phyloP scores from a whole-genome alignment of 2,329 filamentous ascomycete species.

The Arthrobotrys iridis region DNA sequence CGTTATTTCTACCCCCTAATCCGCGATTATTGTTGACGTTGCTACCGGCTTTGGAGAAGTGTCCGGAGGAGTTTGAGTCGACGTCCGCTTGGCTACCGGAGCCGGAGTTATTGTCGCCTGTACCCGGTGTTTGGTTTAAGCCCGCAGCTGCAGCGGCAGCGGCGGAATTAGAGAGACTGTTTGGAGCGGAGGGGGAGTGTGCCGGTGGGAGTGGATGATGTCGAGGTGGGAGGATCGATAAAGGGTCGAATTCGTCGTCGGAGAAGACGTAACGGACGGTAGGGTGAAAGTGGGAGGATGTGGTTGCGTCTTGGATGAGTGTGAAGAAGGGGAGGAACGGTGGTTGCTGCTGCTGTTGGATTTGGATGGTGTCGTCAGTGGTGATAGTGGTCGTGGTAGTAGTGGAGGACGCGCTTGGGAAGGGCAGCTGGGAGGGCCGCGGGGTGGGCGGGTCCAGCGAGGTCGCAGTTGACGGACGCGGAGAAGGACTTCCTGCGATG shows the following conservation, averaged over 20 bases:
- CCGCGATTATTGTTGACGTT: slow-evolving; percentile 6
- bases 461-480: slow-evolving; percentile 35
- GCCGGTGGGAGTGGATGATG: slow-evolving; percentile 19
- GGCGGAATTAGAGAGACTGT: slow-evolving; percentile 33
- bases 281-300: slow-evolving; percentile 80
- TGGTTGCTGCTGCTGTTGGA: slow-evolving; percentile 23
- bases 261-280: slow-evolving; percentile 90
- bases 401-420: slow-evolving; percentile 17
- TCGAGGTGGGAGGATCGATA: slow-evolving; percentile 43
- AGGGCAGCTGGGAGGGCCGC: slow-evolving; percentile 46
- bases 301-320: slow-evolving; percentile 79
- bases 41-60: slow-evolving; percentile 55
- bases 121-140: slow-evolving; percentile 5
- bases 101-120: slow-evolving; percentile 33
- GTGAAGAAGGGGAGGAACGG: slow-evolving; percentile 84
- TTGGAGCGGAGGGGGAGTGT: slow-evolving; percentile 18
- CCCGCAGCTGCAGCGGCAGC: background rate
- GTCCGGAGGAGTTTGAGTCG: slow-evolving; percentile 56
- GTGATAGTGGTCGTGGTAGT: slow-evolving; percentile 9
- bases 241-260: slow-evolving; percentile 75
- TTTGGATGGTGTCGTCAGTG: background rate
- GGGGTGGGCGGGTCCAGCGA: slow-evolving; percentile 46
- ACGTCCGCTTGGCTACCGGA: slow-evolving; percentile 51
- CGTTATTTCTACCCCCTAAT: slow-evolving; percentile 60
- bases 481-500: background rate